phyloP scores from a whole-genome alignment of 257 asterid species.

The Primulina huaijiensis region DNA sequence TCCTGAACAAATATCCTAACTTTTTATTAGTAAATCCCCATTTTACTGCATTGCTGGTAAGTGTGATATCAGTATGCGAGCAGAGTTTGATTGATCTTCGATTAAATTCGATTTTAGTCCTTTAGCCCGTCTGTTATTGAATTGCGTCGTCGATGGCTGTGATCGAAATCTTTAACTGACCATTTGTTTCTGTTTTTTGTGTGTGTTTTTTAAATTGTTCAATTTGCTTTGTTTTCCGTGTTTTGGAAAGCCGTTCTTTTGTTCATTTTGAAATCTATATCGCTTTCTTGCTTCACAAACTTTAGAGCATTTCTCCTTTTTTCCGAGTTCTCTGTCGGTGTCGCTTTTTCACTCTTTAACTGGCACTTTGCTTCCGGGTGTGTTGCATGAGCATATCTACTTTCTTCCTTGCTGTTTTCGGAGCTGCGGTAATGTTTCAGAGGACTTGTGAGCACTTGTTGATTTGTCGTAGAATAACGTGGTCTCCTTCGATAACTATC shows the following conservation, averaged over 20 bases:
- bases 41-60: constrained; percentile 32
- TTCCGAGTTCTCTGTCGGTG: neutral
- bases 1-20: constrained; percentile 29
- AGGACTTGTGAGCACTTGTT: constrained; percentile 11
- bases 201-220: constrained; percentile 17
- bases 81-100: neutral
- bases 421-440: constrained; percentile 12
- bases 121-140: too few relatives aligned
- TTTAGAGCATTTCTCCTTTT: constrained; percentile 13
- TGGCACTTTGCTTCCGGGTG: constrained; percentile 18
- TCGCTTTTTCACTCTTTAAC: constrained; percentile 4
- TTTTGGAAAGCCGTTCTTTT: constrained; percentile 27
- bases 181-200: neutral
- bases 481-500: constrained; percentile 9
- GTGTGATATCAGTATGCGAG: constrained; percentile 9
- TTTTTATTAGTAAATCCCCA: constrained; percentile 19
- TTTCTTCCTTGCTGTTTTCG: neutral
- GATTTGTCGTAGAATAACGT: constrained; percentile 21
- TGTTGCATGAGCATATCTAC: constrained; percentile 10
- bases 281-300: constrained; percentile 10
- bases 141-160: neutral
- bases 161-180: constrained; percentile 8
- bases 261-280: constrained; percentile 20
- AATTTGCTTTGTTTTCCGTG: constrained; percentile 39
- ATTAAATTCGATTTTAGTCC: neutral